Conservation (phyloP, 2,329 filamentous ascomycete species). For the Incumbomyces delicatus region DNA sequence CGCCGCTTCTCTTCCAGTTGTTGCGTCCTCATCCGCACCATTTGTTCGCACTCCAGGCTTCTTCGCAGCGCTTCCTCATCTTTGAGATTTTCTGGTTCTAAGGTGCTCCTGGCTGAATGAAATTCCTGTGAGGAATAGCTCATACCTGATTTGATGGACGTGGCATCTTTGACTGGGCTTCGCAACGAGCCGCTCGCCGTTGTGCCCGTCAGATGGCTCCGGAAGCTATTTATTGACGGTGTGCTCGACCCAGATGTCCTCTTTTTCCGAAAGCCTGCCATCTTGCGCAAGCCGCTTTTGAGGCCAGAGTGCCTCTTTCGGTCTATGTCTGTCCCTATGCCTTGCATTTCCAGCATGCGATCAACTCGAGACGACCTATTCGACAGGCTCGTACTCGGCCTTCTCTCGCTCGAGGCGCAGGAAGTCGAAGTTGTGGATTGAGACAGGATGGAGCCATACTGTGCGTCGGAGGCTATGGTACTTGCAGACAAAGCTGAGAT, state of each 20-base stretch:
- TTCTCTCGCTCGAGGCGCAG: conserved; percentile 18
- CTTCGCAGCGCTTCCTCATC: conserved; percentile 16
- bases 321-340: conserved; percentile 10
- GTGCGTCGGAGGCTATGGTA: conserved; percentile 17
- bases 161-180: conserved; percentile 9
- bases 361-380: conserved; percentile 8
- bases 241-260: conserved; percentile 11
- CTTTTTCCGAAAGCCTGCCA: conserved; percentile 17
- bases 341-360: conserved; percentile 7
- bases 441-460: conserved; percentile 17
- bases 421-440: conserved; percentile 21
- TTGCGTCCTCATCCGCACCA: conserved; percentile 14
- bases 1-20: conserved; percentile 20
- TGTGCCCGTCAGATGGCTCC: conserved; percentile 9
- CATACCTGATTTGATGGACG: conserved; percentile 15
- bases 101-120: conserved; percentile 8
- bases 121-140: conserved; percentile 15
- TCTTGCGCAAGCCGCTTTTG: conserved; percentile 16
- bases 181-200: conserved; percentile 8
- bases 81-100: conserved; percentile 6
- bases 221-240: conserved; percentile 13
- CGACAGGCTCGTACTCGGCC: conserved; percentile 12
- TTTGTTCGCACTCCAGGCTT: conserved; percentile 16
- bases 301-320: conserved; percentile 17
- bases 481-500: conserved; percentile 20